Evolutionary conservation across 306 rosid genomes (phyloP).

Genomic region (Datisca glomerata): DNA sequence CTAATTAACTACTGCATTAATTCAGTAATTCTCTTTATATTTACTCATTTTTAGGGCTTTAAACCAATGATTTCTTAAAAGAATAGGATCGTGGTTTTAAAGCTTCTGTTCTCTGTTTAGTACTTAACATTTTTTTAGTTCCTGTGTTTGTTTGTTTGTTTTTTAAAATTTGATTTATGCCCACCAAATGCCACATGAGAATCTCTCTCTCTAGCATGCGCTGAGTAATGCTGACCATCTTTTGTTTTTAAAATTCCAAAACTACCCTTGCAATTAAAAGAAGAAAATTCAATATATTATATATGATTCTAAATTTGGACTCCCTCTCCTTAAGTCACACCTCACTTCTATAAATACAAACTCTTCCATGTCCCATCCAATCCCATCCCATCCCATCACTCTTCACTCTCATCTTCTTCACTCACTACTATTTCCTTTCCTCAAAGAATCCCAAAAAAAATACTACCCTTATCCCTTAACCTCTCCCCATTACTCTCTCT

Average conservation of each 20-base stretch:
- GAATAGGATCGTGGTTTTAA: too few species aligned
- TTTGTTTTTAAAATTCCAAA: neutral
- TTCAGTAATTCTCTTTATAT: neutral
- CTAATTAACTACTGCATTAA: neutral
- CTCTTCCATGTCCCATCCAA: constrained; percentile 4
- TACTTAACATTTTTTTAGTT: too few species aligned
- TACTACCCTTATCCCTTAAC: too few species aligned
- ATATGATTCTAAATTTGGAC: constrained; percentile 5
- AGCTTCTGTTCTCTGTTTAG: too few species aligned
- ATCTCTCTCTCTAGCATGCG: too few species aligned
- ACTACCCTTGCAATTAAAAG: neutral
- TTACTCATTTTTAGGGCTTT: too few species aligned
- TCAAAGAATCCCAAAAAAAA: neutral
- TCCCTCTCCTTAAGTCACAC: constrained; percentile 5
- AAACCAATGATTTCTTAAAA: too few species aligned
- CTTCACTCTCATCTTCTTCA: neutral
- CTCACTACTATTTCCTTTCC: too few species aligned
- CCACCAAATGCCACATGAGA: too few species aligned
- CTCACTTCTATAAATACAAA: constrained; percentile 51
- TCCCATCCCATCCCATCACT: neutral
- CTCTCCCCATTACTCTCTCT: constrained; percentile 9
- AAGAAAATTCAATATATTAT: neutral
- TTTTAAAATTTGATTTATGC: too few species aligned
- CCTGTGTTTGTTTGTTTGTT: too few species aligned
- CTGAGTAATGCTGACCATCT: too few species aligned